Percentiles rank a stretch among this genome's conserved stretches.
phyloP scores from a whole-genome alignment of 805 yeast genomes.

The Soucietia sequanensis region DNA sequence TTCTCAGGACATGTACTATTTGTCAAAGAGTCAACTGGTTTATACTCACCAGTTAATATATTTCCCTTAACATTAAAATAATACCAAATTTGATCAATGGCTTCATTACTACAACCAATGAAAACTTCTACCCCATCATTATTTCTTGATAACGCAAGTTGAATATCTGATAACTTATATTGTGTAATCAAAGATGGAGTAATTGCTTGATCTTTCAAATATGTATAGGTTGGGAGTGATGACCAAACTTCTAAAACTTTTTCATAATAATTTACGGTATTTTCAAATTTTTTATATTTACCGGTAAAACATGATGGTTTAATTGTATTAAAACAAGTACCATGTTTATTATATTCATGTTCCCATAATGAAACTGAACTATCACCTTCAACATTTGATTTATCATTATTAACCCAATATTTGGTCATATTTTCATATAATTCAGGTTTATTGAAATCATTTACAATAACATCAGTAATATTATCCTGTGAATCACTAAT shows the following conservation, averaged over 20 bases:
- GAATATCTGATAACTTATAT: slow-evolving; percentile 56
- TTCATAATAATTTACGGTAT: slow-evolving; percentile 69
- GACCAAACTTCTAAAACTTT: slow-evolving; percentile 32
- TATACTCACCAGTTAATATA: slow-evolving; percentile 57
- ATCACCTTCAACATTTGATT: slow-evolving; percentile 60
- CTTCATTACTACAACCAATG: slow-evolving; percentile 54
- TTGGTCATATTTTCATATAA: slow-evolving; percentile 55
- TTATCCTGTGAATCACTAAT: slow-evolving; percentile 50
- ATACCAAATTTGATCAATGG: slow-evolving; percentile 73
- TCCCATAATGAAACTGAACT: too few relatives aligned
- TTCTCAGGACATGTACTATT: slow-evolving; percentile 61
- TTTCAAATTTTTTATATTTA: slow-evolving; percentile 27
- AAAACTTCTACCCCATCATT: slow-evolving; percentile 57
- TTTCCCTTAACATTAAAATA: slow-evolving; percentile 76
- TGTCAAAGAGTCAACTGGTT: slow-evolving; percentile 57
- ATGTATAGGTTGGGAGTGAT: slow-evolving; percentile 62
- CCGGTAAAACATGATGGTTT: slow-evolving; percentile 65
- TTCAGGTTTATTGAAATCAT: slow-evolving; percentile 45
- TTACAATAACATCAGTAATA: slow-evolving; percentile 34
- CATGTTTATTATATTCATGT: slow-evolving; percentile 94
- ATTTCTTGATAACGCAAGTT: slow-evolving; percentile 47
- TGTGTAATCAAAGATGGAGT: slow-evolving; percentile 58
- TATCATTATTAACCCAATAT: slow-evolving; percentile 74
- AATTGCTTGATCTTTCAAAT: slow-evolving; percentile 68
- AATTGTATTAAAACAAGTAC: slow-evolving; percentile 84